Base-by-base conservation (phyloP, 2,329 filamentous ascomycete genomes). In the Ophiosphaerella korrae region DNA sequence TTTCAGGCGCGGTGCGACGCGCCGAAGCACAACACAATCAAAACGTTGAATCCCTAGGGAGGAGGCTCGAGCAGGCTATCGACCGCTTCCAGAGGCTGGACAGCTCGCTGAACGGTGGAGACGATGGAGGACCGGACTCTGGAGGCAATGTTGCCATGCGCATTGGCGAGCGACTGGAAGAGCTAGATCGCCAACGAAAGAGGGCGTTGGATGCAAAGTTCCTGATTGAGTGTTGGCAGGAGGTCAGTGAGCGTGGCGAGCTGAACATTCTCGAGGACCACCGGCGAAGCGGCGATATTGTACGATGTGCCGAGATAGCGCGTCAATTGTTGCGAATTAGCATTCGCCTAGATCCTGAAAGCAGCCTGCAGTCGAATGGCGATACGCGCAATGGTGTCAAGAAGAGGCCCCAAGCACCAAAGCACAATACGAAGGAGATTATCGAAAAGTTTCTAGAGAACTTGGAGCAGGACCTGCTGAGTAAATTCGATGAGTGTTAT, bases 401-500 rank as follows among this genome's bases (percentile, higher is more conserved):
- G 52, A 61, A 53, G 33, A 61, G 54, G 43, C 75, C 72, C 33
- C 43, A 55, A 9, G 48, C 65, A 48, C 78, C 79, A 58, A 78
- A 77, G 62, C 71, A 79, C 64, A 82, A 93, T 67, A 94, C 91
- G 2, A 85, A 91, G 57, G 92, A 97, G 72, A 85, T 95, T 13
- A 88, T 99, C 49, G 94, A 99, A 75, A 97, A 96, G 72, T 99
- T 97, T 74, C 90, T 92, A 23, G 94, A 99, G 73, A 92, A 90
- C 1, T 77, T 99, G 51, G 94, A 99, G 74, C 96, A 97, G 70
- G 94, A 99, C 68, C 80, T 99, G 34, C 78, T 99, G 53, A 91
- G 92, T 72, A 93, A 97, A 68, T 99, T 99, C 75, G 95, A 99
- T 78, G 91, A 95, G 69, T 97, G 93, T 78, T 97, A 97, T 73